Percentiles rank a stretch among this genome's conserved stretches.
Conservation (phyloP, 495 filamentous ascomycete genomes). For the Trichoderma erinaceum region DNA sequence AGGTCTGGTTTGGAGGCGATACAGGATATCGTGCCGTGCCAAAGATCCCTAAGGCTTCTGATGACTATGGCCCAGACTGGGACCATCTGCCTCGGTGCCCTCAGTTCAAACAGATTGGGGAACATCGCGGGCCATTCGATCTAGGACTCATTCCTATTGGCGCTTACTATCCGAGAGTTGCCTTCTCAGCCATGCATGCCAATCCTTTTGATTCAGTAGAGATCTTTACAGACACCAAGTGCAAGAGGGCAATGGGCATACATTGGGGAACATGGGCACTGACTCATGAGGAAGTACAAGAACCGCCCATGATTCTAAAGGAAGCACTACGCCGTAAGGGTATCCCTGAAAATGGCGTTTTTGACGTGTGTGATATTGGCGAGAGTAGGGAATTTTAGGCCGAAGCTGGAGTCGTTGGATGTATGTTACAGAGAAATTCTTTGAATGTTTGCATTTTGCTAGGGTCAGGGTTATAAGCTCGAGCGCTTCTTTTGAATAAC, state of each 20-base stretch:
- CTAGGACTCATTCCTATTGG: constrained; percentile 93
- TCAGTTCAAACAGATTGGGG: constrained; percentile 80
- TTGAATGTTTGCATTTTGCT: too few species aligned
- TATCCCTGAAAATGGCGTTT: constrained; percentile 68
- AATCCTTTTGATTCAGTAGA: constrained; percentile 84
- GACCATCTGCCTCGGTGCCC: constrained; percentile 68
- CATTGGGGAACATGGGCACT: constrained; percentile 95
- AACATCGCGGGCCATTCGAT: constrained; percentile 80
- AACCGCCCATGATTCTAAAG: constrained; percentile 71
- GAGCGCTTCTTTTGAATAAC: too few species aligned
- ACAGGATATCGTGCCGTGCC: constrained; percentile 81
- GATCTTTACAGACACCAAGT: constrained; percentile 85
- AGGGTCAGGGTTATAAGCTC: too few species aligned
- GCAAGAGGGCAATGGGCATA: constrained; percentile 76
- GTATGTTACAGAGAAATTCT: too few species aligned
- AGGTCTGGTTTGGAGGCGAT: constrained; percentile 70
- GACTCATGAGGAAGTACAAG: constrained; percentile 77
- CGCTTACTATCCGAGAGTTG: constrained; percentile 73
- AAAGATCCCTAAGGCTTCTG: constrained; percentile 50
- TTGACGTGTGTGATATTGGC: constrained; percentile 84
- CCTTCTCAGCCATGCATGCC: constrained; percentile 77
- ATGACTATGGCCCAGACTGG: constrained; percentile 69
- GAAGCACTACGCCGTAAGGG: constrained; percentile 66
- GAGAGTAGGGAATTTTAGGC: constrained; percentile 68
- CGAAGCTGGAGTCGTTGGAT: not conserved